A percentile compares a stretch with the other conserved stretches of the same genome.
phyloP scores from a whole-genome alignment of 805 yeast species.

The Sungouiella blattae region DNA sequence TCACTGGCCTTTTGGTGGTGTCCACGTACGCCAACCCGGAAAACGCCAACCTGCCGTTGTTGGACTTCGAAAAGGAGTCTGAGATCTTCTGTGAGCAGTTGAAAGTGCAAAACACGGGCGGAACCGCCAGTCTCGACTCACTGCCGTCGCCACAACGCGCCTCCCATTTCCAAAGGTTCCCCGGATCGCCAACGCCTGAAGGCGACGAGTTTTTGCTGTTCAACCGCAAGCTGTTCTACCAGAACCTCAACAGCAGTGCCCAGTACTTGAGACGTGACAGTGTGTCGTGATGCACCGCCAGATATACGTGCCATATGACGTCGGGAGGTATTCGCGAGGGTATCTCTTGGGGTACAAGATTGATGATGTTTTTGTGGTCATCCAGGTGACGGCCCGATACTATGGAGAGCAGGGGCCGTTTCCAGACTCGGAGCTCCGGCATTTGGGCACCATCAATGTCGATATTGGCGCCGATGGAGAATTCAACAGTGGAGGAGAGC shows the following conservation, averaged over 20 bases:
- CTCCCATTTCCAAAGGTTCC: neutral
- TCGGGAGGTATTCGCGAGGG: conserved; percentile 9
- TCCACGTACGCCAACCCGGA: neutral
- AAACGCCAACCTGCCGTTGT: neutral
- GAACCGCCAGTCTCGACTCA: neutral
- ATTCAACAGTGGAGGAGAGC: too few relatives aligned
- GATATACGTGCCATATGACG: conserved; percentile 35
- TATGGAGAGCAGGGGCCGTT: too few relatives aligned
- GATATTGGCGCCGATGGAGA: too few relatives aligned
- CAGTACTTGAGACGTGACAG: conserved; percentile 42
- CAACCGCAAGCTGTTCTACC: conserved; percentile 20
- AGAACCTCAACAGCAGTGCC: conserved; percentile 37
- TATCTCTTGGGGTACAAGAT: conserved; percentile 25
- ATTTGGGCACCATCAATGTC: neutral
- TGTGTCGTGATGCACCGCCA: conserved; percentile 26
- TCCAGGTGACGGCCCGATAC: conserved; percentile 15
- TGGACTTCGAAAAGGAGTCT: neutral
- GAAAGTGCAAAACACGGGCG: neutral
- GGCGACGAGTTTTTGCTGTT: conserved; percentile 8
- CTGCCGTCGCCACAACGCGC: neutral
- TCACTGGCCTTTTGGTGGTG: neutral
- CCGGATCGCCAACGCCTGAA: conserved; percentile 12
- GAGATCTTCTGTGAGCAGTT: neutral
- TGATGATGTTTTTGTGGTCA: conserved; percentile 19
- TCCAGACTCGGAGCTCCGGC: neutral